Conservation (phyloP, 140 eudicot species). For the Bidens hawaiensis region DNA sequence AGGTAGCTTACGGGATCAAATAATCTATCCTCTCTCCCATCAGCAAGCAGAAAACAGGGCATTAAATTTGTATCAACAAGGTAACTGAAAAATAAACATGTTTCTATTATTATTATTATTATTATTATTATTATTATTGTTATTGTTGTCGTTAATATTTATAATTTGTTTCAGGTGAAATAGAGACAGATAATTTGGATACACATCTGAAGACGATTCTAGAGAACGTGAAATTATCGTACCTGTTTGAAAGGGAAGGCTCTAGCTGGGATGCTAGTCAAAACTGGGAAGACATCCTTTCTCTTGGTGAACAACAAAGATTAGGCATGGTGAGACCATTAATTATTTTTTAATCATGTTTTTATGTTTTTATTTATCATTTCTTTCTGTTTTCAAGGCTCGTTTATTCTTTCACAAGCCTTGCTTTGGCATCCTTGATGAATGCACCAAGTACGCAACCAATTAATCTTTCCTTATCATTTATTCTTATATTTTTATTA, state of each 20-base stretch:
- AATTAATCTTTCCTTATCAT: too few relatives aligned
- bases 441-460: slow-evolving; percentile 88
- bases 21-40: slow-evolving; percentile 85
- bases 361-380: neutral
- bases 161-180: slow-evolving; percentile 46
- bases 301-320: slow-evolving; percentile 98
- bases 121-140: neutral
- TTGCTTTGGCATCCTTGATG: slow-evolving; percentile 87
- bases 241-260: slow-evolving; percentile 94
- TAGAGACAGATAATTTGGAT: slow-evolving; percentile 45
- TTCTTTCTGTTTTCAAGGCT: slow-evolving; percentile 51
- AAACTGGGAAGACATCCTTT: slow-evolving; percentile 95
- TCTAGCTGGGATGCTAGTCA: slow-evolving; percentile 70
- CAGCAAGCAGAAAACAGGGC: slow-evolving; percentile 75
- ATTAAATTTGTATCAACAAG: slow-evolving; percentile 26
- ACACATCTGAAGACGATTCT: slow-evolving; percentile 63
- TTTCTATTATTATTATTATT: too few relatives aligned
- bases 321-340: slow-evolving; percentile 79
- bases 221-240: slow-evolving; percentile 71
- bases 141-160: too few relatives aligned
- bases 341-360: too few relatives aligned
- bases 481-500: neutral
- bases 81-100: slow-evolving; percentile 19
- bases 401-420: slow-evolving; percentile 98
- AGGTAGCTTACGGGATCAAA: slow-evolving; percentile 94